Evolutionary conservation across 129 eudicot species (phyloP), one percentile per base, ranked within the genome.

Genomic region (Lonicera japonica): DNA sequence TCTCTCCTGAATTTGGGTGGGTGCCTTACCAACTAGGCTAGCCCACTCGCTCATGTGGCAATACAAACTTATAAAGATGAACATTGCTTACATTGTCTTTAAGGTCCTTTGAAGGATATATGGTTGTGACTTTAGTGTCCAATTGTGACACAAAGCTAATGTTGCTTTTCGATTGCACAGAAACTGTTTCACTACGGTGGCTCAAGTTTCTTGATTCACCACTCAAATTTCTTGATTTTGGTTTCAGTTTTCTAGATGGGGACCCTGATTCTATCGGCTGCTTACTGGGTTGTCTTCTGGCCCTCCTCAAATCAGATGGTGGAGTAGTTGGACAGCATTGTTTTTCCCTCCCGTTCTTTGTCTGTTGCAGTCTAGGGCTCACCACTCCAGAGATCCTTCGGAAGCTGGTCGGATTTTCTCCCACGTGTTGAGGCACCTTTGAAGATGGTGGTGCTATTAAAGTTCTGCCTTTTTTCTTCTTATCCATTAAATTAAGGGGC

Each of bases 111-210:
- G 63, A 52, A 25, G 76, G 74, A 59, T 76, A 77, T 25, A 59
- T 58, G 83, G 82, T 74, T 25, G 72, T 76, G 70, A 64, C 70
- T 67, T 83, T 87, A 65, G 78, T 68, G 61, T 79, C 87, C 54
- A 64, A 50, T 58, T 70, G 82, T 54, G 97, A 83, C 48, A 63
- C 81, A 41, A 67, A 66, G 73, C 89, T 84, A 17, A 63, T 72
- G 76, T 78, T 80, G 75, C 83, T 81, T 72, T 83, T 89, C 68
- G 95, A 81, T 66, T 63, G 83, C 61, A 72, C 56, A 52, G 97
- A 84, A 70, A 78, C 70, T 65, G 95, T 65, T 61, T 83, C 86
- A 64, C 83, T 69, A 22, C 70, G 79, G 66, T 61, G 80, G 56
- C 80, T 75, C 19, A 43, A 56, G 71, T 54, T 61, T 69, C 79